These are phyloP conservation scores for Talaromyces ruber DNA, from an alignment of 495 filamentous ascomycete genomes.

Conservation along the genomic window DNA sequence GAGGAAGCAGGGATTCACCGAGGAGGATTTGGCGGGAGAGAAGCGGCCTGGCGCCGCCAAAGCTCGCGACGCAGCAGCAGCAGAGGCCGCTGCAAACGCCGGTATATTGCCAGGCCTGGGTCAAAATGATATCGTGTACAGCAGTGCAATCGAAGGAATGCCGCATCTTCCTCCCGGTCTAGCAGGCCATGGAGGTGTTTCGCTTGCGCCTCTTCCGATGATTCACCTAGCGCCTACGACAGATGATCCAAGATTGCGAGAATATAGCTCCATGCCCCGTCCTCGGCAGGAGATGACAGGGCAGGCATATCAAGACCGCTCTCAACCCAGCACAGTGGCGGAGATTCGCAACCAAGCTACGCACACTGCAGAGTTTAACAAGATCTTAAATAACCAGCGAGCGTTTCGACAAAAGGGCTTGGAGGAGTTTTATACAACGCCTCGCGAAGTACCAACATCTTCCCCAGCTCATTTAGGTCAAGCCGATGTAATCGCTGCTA, in stretches of 20 bases:
- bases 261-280: conserved; percentile 76
- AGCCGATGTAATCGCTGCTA: conserved; percentile 18
- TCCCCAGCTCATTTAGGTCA: conserved; percentile 18
- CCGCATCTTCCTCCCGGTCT: conserved; percentile 65
- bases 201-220: conserved; percentile 69
- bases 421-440: conserved; percentile 67
- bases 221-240: conserved; percentile 71
- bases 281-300: conserved; percentile 86
- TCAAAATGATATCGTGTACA: conserved; percentile 76
- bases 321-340: conserved; percentile 64
- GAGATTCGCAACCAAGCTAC: conserved; percentile 84
- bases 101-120: conserved; percentile 45
- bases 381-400: conserved; percentile 64
- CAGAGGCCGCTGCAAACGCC: conserved; percentile 30
- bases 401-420: conserved; percentile 66
- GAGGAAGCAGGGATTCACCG: conserved; percentile 94
- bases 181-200: conserved; percentile 41
- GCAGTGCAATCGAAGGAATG: conserved; percentile 56
- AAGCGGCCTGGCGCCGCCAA: conserved; percentile 91
- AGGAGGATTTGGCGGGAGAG: conserved; percentile 92
- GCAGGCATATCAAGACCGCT: conserved; percentile 80
- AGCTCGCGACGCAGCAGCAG: conserved; percentile 71
- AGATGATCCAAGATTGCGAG: conserved; percentile 68
- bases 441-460: conserved; percentile 61
- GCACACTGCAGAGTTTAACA: conserved; percentile 86